Percentiles rank a stretch among this genome's conserved stretches.
These are phyloP conservation scores for Bimuria novae-zelandiae DNA, from an alignment of 2,329 filamentous ascomycete genomes.

Conservation along the genomic window DNA sequence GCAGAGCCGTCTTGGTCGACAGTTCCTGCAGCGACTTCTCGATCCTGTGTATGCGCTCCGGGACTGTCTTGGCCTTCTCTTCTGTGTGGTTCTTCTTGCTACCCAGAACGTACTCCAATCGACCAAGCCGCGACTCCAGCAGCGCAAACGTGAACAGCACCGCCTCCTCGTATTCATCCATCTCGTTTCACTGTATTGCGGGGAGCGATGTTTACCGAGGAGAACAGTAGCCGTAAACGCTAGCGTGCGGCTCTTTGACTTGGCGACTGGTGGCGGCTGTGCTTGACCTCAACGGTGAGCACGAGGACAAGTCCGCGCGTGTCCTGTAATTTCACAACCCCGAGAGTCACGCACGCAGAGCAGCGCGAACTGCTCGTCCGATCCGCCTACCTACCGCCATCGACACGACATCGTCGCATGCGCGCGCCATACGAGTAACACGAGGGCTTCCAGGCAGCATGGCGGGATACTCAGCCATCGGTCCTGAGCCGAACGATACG, in stretches of 20 bases:
- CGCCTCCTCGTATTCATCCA: slow-evolving; percentile 47
- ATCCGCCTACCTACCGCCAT: slow-evolving; percentile 2
- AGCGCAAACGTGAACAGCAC: slow-evolving; percentile 49
- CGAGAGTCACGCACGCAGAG: slow-evolving; percentile 1
- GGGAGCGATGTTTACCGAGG: slow-evolving; percentile 11
- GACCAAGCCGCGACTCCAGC: slow-evolving; percentile 52
- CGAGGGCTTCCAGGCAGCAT: slow-evolving; percentile 38
- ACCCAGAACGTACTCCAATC: slow-evolving; percentile 50
- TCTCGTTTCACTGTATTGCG: slow-evolving; percentile 20
- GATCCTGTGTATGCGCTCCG: slow-evolving; percentile 43
- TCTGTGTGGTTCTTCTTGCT: slow-evolving; percentile 31
- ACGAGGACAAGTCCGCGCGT: slow-evolving; percentile 17
- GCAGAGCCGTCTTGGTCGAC: slow-evolving; percentile 45
- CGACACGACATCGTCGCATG: slow-evolving; percentile 26
- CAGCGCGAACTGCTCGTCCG: slow-evolving; percentile 3
- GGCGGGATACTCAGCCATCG: slow-evolving; percentile 54
- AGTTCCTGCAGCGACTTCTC: slow-evolving; percentile 47
- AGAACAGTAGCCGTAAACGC: too few relatives aligned
- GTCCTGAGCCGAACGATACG: slow-evolving; percentile 43
- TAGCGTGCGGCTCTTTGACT: too few relatives aligned
- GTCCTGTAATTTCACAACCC: background rate
- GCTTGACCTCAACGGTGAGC: slow-evolving; percentile 3
- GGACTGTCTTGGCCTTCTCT: slow-evolving; percentile 34
- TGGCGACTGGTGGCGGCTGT: slow-evolving; percentile 14
- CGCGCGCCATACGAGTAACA: slow-evolving; percentile 26